phyloP scores from a whole-genome alignment of 1,284 basidiomycete genomes.

The Ceraceosorus bombacis region DNA sequence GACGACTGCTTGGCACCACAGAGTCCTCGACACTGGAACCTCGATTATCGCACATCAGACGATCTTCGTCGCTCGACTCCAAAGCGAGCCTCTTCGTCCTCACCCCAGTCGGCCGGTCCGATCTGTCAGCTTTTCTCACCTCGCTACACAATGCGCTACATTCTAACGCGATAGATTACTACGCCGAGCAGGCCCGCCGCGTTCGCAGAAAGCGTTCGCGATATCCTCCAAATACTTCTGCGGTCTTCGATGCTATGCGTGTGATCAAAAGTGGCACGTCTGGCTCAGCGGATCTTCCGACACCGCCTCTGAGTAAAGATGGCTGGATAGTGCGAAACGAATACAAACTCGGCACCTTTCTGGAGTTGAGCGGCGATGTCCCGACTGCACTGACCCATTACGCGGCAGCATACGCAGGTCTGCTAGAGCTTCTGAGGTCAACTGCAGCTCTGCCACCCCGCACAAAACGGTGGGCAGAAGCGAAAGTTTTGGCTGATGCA shows the following conservation, averaged over 20 bases:
- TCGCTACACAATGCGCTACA: conserved; percentile 79
- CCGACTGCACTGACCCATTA: conserved; percentile 50
- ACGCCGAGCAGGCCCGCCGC: conserved; percentile 80
- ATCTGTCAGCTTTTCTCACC: conserved; percentile 55
- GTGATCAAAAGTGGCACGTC: neutral
- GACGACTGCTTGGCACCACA: neutral
- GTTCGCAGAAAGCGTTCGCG: conserved; percentile 79
- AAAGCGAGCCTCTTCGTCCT: conserved; percentile 87
- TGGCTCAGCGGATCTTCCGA: conserved; percentile 10
- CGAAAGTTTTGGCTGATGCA: conserved; percentile 80
- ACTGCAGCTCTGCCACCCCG: conserved; percentile 76
- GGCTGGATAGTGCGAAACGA: conserved; percentile 96
- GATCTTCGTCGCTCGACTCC: conserved; percentile 79
- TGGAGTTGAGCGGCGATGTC: conserved; percentile 88
- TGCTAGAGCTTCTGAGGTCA: conserved; percentile 50
- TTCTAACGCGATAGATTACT: conserved; percentile 83
- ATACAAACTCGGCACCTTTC: conserved; percentile 92
- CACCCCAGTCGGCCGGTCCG: conserved; percentile 72
- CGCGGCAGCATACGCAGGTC: conserved; percentile 14
- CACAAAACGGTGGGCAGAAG: conserved; percentile 96
- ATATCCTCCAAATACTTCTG: conserved; percentile 50
- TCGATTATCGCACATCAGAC: conserved; percentile 73
- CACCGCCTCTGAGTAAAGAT: conserved; percentile 60
- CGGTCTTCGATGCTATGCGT: conserved; percentile 20
- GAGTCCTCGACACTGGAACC: conserved; percentile 63